These are phyloP conservation scores for Mortierella hygrophila DNA, from an alignment of 192 early-diverging fungal genomes.

Conservation along the genomic window DNA sequence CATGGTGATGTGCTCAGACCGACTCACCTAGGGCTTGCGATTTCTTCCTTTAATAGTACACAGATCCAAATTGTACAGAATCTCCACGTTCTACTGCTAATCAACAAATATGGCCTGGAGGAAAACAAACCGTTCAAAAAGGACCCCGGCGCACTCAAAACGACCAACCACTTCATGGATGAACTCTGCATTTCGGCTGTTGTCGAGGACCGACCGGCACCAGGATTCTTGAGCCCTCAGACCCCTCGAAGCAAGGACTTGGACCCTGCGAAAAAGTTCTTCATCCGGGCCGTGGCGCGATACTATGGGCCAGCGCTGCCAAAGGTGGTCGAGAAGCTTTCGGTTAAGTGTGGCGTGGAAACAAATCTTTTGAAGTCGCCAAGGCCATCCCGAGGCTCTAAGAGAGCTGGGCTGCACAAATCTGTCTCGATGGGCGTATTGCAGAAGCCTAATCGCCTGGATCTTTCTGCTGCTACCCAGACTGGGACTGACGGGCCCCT, in stretches of 20 bases:
- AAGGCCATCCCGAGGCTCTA: slow-evolving; percentile 11
- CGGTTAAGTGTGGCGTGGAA: slow-evolving; percentile 43
- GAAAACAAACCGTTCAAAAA: slow-evolving; percentile 55
- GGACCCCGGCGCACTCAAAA: slow-evolving; percentile 41
- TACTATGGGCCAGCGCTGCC: slow-evolving; percentile 39
- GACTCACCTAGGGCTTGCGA: neutral
- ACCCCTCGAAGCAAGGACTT: slow-evolving; percentile 45
- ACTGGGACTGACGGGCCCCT: neutral
- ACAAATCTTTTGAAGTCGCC: slow-evolving; percentile 32
- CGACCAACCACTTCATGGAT: slow-evolving; percentile 38
- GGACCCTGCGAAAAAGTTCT: slow-evolving; percentile 51
- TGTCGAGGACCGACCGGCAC: slow-evolving; percentile 23
- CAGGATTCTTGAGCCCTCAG: slow-evolving; percentile 43
- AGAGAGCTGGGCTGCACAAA: slow-evolving; percentile 19
- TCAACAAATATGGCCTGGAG: slow-evolving; percentile 41
- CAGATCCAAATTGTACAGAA: slow-evolving; percentile 54
- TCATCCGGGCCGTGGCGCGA: slow-evolving; percentile 22
- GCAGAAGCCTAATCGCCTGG: slow-evolving; percentile 33
- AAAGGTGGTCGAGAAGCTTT: slow-evolving; percentile 27
- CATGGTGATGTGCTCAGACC: neutral
- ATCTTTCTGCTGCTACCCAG: neutral
- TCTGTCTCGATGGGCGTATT: slow-evolving; percentile 39
- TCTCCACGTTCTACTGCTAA: slow-evolving; percentile 37
- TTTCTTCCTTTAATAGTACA: slow-evolving; percentile 10
- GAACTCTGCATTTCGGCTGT: slow-evolving; percentile 38